These are phyloP conservation scores for Lodderomyces elongisporus DNA, from an alignment of 1,139 yeast species.

Conservation along the genomic window DNA sequence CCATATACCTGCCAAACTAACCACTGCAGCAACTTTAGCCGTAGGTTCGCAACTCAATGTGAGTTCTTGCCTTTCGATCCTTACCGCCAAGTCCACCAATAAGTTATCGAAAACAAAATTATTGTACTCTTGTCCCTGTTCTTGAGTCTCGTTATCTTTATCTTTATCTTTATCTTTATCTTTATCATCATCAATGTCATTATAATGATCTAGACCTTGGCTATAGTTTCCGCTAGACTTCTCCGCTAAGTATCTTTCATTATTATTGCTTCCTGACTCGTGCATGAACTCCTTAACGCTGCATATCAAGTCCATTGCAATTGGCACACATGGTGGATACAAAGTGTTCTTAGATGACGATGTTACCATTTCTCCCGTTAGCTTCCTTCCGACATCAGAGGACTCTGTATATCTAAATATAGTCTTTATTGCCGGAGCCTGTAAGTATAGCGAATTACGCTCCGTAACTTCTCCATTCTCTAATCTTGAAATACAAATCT, in stretches of 20 bases:
- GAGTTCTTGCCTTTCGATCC: constrained; percentile 67
- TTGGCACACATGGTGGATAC: constrained; percentile 75
- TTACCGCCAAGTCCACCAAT: constrained; percentile 19
- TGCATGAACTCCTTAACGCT: constrained; percentile 40
- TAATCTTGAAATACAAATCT: constrained; percentile 49
- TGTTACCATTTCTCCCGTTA: constrained; percentile 53
- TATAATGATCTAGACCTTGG: too few species aligned
- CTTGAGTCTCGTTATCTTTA: too few species aligned
- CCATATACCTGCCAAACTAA: constrained; percentile 62
- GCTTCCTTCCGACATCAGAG: constrained; percentile 27
- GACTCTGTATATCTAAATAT: constrained; percentile 33
- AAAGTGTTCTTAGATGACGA: constrained; percentile 72
- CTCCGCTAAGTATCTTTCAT: too few species aligned
- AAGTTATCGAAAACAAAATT: background rate
- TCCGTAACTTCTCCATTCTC: constrained; percentile 36
- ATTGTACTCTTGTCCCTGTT: constrained; percentile 7
- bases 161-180: constrained; percentile 3
- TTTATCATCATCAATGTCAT: too few species aligned
- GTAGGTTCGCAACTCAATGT: constrained; percentile 87
- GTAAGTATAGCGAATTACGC: constrained; percentile 57
- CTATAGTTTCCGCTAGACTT: too few species aligned
- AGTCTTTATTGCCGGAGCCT: constrained; percentile 72
- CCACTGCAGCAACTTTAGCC: constrained; percentile 85
- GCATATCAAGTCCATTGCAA: constrained; percentile 53
- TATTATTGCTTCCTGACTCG: too few species aligned